Conservation (phyloP, 495 filamentous ascomycete genomes). For the Talaromyces nanjingensis region DNA sequence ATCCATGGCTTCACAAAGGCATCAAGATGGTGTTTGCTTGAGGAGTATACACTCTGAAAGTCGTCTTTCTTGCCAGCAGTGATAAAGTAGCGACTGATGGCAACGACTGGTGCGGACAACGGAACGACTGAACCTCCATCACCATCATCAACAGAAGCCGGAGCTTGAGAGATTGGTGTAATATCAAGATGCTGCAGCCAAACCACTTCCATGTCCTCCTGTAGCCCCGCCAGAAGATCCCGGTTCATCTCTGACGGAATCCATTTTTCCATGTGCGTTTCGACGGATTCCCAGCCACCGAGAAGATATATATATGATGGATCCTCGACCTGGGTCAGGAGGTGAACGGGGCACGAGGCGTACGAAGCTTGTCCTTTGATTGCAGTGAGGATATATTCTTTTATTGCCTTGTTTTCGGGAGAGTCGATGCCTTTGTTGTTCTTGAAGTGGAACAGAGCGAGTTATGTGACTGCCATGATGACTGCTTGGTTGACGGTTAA, state of each 20-base stretch:
- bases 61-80: slow-evolving; percentile 25
- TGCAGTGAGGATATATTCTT: slow-evolving; percentile 17
- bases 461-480: slow-evolving; percentile 45
- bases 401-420: slow-evolving; percentile 13
- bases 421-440: not conserved
- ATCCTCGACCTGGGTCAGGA: slow-evolving; percentile 43
- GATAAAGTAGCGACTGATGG: slow-evolving; percentile 38
- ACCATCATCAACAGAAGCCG: not conserved
- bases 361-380: slow-evolving; percentile 32
- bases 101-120: slow-evolving; percentile 34
- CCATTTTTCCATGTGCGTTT: slow-evolving; percentile 39
- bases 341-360: slow-evolving; percentile 19
- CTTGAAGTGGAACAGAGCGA: slow-evolving; percentile 40
- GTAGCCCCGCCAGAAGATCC: slow-evolving; percentile 30
- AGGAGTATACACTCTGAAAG: slow-evolving; percentile 28
- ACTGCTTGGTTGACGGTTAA: not conserved
- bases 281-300: slow-evolving; percentile 44
- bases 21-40: slow-evolving; percentile 25
- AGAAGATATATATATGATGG: slow-evolving; percentile 38
- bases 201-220: slow-evolving; percentile 32
- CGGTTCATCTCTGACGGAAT: slow-evolving; percentile 35
- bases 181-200: slow-evolving; percentile 33
- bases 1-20: slow-evolving; percentile 25
- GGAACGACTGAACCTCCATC: slow-evolving; percentile 15
- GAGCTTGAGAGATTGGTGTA: slow-evolving; percentile 12